A percentile compares a stretch with the other conserved stretches of the same genome.
Evolutionary conservation across 164 flowering plant species (phyloP).

Genomic region (Malania oleifera): DNA sequence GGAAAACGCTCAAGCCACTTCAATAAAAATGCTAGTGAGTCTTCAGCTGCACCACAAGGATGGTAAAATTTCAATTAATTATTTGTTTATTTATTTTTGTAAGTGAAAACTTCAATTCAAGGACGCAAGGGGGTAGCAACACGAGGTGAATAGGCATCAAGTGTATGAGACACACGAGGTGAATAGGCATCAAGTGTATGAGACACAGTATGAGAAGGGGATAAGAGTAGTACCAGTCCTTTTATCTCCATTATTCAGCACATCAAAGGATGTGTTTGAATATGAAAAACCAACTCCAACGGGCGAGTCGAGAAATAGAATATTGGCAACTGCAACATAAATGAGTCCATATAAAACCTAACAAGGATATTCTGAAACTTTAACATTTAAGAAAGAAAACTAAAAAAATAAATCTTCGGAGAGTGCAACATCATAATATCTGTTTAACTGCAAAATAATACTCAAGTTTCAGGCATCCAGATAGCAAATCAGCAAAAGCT

Average conservation of each 20-base stretch:
- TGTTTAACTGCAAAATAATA: no score
- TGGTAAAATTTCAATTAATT: no score
- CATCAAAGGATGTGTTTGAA: conserved; percentile 63
- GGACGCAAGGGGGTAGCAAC: no score
- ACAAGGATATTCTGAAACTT: neutral
- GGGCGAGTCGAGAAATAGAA: conserved; percentile 80
- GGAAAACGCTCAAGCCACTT: conserved; percentile 84
- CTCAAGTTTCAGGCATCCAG: no score
- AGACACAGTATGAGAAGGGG: neutral
- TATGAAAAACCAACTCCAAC: conserved; percentile 92
- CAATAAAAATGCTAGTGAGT: conserved; percentile 56
- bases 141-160: no score
- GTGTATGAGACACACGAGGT: no score
- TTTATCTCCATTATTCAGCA: conserved; percentile 64
- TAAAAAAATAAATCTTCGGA: neutral
- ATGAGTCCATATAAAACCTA: neutral
- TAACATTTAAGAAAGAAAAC: neutral
- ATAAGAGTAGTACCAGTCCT: conserved; percentile 54
- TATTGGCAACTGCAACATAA: conserved; percentile 69
- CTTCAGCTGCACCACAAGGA: conserved; percentile 47
- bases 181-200: neutral
- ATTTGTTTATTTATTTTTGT: no score
- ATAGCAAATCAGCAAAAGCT: no score
- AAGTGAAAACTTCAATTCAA: no score
- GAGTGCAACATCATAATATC: neutral